These are phyloP conservation scores for Asterella californica DNA, from an alignment of 225 moss, liverwort and hornwort species.

Conservation along the genomic window DNA sequence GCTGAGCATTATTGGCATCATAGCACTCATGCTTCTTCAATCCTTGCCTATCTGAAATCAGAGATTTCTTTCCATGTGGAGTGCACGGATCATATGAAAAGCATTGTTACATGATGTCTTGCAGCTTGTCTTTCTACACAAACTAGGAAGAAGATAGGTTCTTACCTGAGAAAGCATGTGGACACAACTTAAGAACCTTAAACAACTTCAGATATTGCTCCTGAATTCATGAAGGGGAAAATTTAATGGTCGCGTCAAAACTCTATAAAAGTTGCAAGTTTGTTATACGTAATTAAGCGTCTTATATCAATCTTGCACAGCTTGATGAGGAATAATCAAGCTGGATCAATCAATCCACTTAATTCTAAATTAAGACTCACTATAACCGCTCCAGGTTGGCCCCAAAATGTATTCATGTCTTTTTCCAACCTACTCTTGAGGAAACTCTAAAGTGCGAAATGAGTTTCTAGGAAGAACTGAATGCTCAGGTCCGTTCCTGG, in stretches of 20 bases:
- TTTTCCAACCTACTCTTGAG: no score
- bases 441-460: no score
- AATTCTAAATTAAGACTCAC: not conserved
- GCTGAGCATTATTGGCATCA: not conserved
- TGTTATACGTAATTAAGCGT: not conserved
- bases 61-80: no score
- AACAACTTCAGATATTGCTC: constrained; percentile 34
- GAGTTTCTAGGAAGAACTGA: not conserved
- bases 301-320: not conserved
- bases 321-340: not conserved
- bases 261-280: not conserved
- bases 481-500: not conserved
- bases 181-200: constrained; percentile 28
- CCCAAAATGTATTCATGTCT: no score
- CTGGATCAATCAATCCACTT: not conserved
- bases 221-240: constrained; percentile 15
- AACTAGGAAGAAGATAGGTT: not conserved
- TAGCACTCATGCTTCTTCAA: not conserved
- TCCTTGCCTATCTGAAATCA: not conserved
- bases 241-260: not conserved
- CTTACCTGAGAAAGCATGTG: constrained; percentile 37
- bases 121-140: not conserved
- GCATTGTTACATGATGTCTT: not conserved
- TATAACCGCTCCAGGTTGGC: not conserved
- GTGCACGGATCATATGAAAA: not conserved